These are phyloP conservation scores for Trichophyton simii DNA, from an alignment of 2,329 filamentous ascomycete genomes.

Conservation along the genomic window DNA sequence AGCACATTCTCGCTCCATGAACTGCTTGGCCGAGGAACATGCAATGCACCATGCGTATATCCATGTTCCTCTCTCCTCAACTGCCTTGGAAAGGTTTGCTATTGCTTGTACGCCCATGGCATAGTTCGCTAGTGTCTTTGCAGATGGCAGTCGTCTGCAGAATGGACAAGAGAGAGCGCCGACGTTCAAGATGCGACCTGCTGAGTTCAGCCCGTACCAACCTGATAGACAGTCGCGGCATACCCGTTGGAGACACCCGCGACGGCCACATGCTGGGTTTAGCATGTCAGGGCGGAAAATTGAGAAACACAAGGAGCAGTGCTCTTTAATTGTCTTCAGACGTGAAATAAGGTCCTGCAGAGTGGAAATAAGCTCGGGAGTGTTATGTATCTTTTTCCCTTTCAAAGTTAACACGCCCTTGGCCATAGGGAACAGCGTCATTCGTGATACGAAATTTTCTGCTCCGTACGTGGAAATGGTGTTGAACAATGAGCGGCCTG, in stretches of 20 bases:
- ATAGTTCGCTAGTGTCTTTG: slow-evolving; percentile 25
- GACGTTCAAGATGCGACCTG: slow-evolving; percentile 36
- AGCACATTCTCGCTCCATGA: slow-evolving; percentile 35
- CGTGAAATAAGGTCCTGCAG: slow-evolving; percentile 29
- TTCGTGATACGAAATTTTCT: slow-evolving; percentile 25
- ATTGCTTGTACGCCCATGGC: slow-evolving; percentile 27
- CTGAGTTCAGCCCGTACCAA: slow-evolving; percentile 39
- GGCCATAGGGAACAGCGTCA: slow-evolving; percentile 26
- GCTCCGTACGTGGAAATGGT: slow-evolving; percentile 24
- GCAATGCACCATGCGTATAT: slow-evolving; percentile 39
- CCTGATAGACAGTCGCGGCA: slow-evolving; percentile 30
- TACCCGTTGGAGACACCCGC: slow-evolving; percentile 34
- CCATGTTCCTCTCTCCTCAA: slow-evolving; percentile 32
- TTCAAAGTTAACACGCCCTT: slow-evolving; percentile 11
- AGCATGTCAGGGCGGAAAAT: slow-evolving; percentile 26
- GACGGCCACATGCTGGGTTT: slow-evolving; percentile 35
- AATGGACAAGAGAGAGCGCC: slow-evolving; percentile 41
- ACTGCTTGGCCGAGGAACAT: slow-evolving; percentile 33
- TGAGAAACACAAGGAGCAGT: slow-evolving; percentile 39
- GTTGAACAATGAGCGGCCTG: slow-evolving; percentile 31
- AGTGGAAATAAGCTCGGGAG: slow-evolving; percentile 21
- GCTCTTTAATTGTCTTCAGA: slow-evolving; percentile 28
- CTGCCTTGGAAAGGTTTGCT: slow-evolving; percentile 28
- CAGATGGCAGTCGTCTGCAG: slow-evolving; percentile 35
- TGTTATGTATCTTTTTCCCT: slow-evolving; percentile 36